Conservation (phyloP, 805 yeast species). For the Clavispora vitiphila region DNA sequence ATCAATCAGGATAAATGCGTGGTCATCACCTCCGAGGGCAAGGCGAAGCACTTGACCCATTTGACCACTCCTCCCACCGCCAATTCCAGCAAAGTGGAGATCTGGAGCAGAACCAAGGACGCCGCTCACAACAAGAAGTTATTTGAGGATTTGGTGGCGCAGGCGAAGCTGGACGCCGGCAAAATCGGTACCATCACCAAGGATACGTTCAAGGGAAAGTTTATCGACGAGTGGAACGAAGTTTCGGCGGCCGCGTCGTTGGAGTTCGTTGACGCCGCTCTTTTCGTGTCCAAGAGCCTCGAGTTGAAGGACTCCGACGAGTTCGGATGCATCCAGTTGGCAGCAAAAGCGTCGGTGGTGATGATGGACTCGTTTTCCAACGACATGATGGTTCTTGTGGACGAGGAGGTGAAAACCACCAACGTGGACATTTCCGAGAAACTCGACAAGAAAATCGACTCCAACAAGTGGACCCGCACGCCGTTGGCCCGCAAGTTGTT, state of each 20-base stretch:
- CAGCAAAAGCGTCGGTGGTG: constrained; percentile 71
- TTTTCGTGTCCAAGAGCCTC: constrained; percentile 51
- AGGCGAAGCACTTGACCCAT: constrained; percentile 71
- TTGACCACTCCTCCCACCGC: constrained; percentile 42
- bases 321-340: constrained; percentile 55
- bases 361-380: constrained; percentile 81
- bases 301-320: constrained; percentile 81
- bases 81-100: constrained; percentile 38
- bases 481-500: constrained; percentile 52
- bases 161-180: constrained; percentile 35
- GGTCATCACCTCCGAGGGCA: constrained; percentile 75
- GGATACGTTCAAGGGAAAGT: constrained; percentile 79
- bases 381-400: constrained; percentile 82
- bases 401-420: constrained; percentile 74
- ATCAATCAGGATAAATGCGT: constrained; percentile 55
- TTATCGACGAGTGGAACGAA: constrained; percentile 74
- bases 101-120: constrained; percentile 81
- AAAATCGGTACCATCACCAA: constrained; percentile 64
- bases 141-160: constrained; percentile 52
- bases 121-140: constrained; percentile 64
- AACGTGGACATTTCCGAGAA: constrained; percentile 69
- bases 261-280: constrained; percentile 42
- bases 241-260: constrained; percentile 29
- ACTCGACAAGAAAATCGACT: constrained; percentile 75
- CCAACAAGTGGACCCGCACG: constrained; percentile 56